These are phyloP conservation scores for Moricandia arvensis DNA, from an alignment of 345 rosid species.

Conservation along the genomic window DNA sequence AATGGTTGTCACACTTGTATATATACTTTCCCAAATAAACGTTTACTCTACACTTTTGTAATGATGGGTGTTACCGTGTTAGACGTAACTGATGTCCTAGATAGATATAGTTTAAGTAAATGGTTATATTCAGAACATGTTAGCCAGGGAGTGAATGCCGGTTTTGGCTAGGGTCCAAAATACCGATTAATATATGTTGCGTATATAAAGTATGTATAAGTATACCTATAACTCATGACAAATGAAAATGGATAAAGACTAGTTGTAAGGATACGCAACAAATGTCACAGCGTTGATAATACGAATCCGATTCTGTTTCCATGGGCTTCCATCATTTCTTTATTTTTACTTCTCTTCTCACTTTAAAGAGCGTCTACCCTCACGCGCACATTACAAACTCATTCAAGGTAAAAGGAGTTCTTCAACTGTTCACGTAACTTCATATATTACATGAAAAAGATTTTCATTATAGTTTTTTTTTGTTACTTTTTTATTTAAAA, in stretches of 20 bases:
- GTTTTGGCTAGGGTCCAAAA: constrained; percentile 11
- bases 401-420: background rate
- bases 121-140: constrained; percentile 5
- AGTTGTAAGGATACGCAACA: constrained; percentile 33
- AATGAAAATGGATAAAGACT: constrained; percentile 17
- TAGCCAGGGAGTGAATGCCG: constrained; percentile 8
- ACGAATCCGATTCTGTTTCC: constrained; percentile 37
- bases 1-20: background rate
- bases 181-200: background rate
- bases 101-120: background rate
- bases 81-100: background rate
- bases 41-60: background rate
- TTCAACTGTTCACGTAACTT: constrained; percentile 27
- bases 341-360: constrained; percentile 14
- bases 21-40: background rate
- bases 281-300: constrained; percentile 30
- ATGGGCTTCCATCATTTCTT: constrained; percentile 35
- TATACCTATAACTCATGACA: background rate
- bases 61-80: background rate
- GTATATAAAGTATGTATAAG: background rate
- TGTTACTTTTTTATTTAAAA: background rate
- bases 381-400: constrained; percentile 23
- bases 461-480: background rate
- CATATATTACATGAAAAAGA: background rate
- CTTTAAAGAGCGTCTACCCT: constrained; percentile 4